Evolutionary conservation across 2,329 filamentous ascomycete species (phyloP), one percentile per base, ranked within the genome.

Genomic region (Ploettnerulaceae sp.): DNA sequence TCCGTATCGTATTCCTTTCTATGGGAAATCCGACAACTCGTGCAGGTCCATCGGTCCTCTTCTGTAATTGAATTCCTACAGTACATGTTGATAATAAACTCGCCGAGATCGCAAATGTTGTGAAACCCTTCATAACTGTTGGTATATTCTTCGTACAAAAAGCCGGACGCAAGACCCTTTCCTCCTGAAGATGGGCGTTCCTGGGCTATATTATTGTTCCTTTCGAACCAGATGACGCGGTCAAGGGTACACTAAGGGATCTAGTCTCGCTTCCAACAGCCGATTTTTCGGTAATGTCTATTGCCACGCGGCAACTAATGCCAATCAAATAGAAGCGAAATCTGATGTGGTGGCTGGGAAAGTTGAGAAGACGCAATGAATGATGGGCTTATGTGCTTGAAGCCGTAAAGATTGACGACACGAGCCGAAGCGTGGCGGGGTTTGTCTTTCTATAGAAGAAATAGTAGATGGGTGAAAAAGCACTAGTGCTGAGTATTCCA

Each of bases 11-110:
- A 29, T 52, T 60, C 47, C 59, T 54, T 49, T 60, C 44, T 9
- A 62, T 48, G 22, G 57, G 56, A 44, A 65, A 59, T 41, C 56
- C 59, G 21, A 65, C 60, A 15, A 64, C 62, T 48, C 50, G 51
- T 48, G 60, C 48, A 45, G 55, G 47, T 25, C 53, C 58, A 51
- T 61, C 53, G 18, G 54, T 57, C 32, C 60, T 55, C 41, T 47
- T 49, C 14, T 61, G 48, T 38, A 64, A 49, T 32, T 56, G 36
- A 31, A 64, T 45, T 37, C 53, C 62, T 45, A 60, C 54, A 12
- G 55, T 54, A 43, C 39, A 59, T 46, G 53, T 47, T 41, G 56
- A 60, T 33, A 63, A 49, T 47, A 62, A 38, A 20, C 51, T 48
- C 35, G 57, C 56, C 39, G 54, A 58, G 21, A 59, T n/a, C 18